Base-by-base conservation (phyloP, 441 rosid genomes). In the Gossypium schwendimanii region DNA sequence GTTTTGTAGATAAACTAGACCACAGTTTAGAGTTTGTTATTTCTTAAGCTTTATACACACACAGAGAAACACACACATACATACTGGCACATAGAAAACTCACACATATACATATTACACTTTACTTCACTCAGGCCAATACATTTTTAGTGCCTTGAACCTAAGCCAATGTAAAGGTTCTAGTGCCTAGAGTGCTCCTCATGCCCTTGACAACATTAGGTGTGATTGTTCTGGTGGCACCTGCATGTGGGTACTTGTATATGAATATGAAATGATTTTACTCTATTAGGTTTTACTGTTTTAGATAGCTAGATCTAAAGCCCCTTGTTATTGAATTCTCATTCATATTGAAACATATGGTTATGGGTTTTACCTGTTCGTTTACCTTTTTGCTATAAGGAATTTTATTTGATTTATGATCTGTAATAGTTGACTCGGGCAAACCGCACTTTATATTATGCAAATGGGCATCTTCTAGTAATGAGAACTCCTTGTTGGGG, bases 381-480 rank as follows among this genome's bases (percentile, higher is more conserved):
- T 11, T 24, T 15, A 3, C 63, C 8, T 33, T 64, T 60, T 54
- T 33, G 24, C 14, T 39, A 6, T 24, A 9, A 36, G 18, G 64
- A 59, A 39, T 63, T 64, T 39, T 39, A 9, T 53, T 49, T 69
- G 33, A 63, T 60, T 67, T 64, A 9, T 50, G 41, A 70, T 61
- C 45, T 71, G 65, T 66, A 63, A 64, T 75, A 85, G 91, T 62
- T 75, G 91, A 82, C 54, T 87, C 85, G 57, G 54, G 72, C 76
- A 82, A 81, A 55, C 93, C 88, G 10, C 81, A 67, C 66, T 93
- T 91, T 77, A 70, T 63, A 71, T 83, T 95, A 76, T 78, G 86
- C 45, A 93, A 89, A 81, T 95, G 97, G 99, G 92, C 76, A 28
- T 84, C 90, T 26, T 77, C 81, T 3, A 80, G 77, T 50, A 73